Evolutionary conservation across 179 eudicot species (phyloP).

Genomic region (Beta lomatogona): DNA sequence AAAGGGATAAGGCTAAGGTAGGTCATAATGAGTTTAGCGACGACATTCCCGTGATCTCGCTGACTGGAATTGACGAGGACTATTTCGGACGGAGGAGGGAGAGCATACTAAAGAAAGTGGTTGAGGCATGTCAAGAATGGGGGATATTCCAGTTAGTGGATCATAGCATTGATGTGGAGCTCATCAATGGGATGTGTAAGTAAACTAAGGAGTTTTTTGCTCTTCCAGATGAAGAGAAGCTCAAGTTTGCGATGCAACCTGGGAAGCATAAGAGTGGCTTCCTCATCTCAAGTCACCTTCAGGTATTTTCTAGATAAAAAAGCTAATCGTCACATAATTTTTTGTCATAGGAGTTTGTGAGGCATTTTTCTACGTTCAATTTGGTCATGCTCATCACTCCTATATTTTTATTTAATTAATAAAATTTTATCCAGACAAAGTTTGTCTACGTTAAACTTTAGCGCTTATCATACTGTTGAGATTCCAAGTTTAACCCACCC

Average conservation of each 20-base stretch:
- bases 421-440: too few relatives aligned
- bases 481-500: too few relatives aligned
- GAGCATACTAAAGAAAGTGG: slow-evolving; percentile 38
- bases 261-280: slow-evolving; percentile 67
- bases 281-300: slow-evolving; percentile 64
- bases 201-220: slow-evolving; percentile 53
- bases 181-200: slow-evolving; percentile 43
- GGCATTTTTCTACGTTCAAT: too few relatives aligned
- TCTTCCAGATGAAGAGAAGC: slow-evolving; percentile 61
- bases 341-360: too few relatives aligned
- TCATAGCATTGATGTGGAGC: slow-evolving; percentile 47
- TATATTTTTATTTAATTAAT: too few relatives aligned
- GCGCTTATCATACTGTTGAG: too few relatives aligned
- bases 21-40: slow-evolving; percentile 61
- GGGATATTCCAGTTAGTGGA: slow-evolving; percentile 64
- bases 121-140: slow-evolving; percentile 69
- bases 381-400: too few relatives aligned
- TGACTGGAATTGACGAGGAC: slow-evolving; percentile 53
- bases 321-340: too few relatives aligned
- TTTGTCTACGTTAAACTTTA: too few relatives aligned
- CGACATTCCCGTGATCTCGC: slow-evolving; percentile 69
- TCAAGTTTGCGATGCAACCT: slow-evolving; percentile 52
- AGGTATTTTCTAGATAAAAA: slow-evolving; percentile 34
- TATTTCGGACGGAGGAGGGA: slow-evolving; percentile 29
- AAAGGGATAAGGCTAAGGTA: slow-evolving; percentile 68